A percentile compares a stretch with the other conserved stretches of the same genome.
Evolutionary conservation across 352 stramenopile genomes (phyloP).

Genomic region (Phytophthora meadii): DNA sequence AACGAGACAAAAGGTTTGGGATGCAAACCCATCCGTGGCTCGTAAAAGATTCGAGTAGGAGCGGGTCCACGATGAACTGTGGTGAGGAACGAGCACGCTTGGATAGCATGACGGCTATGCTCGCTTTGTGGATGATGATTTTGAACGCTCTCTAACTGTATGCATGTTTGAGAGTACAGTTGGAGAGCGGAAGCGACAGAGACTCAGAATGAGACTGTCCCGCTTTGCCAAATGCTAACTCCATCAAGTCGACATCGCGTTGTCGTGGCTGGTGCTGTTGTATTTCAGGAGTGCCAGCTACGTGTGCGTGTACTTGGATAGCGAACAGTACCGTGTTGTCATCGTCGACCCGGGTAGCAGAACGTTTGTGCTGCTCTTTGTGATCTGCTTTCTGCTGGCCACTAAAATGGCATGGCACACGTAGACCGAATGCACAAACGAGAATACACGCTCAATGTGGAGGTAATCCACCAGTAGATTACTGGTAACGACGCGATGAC

Average conservation of each 20-base stretch:
- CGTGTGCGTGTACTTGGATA: background rate
- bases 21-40: constrained; percentile 33
- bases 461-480: background rate
- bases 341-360: background rate
- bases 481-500: background rate
- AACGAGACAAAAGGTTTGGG: constrained; percentile 39
- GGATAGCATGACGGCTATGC: constrained; percentile 6
- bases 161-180: no score
- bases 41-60: constrained; percentile 17
- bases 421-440: background rate
- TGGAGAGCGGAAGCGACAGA: background rate
- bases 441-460: background rate
- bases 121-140: no score
- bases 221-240: constrained; percentile 13
- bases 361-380: background rate
- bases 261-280: background rate
- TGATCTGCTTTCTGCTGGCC: background rate
- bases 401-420: no score
- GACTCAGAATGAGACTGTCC: constrained; percentile 5
- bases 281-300: no score
- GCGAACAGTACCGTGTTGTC: background rate
- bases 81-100: constrained; percentile 10
- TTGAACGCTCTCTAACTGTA: no score
- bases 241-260: background rate
- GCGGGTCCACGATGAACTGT: background rate